Evolutionary conservation across 2,329 filamentous ascomycete species (phyloP).

Genomic region (Didymella pomorum): DNA sequence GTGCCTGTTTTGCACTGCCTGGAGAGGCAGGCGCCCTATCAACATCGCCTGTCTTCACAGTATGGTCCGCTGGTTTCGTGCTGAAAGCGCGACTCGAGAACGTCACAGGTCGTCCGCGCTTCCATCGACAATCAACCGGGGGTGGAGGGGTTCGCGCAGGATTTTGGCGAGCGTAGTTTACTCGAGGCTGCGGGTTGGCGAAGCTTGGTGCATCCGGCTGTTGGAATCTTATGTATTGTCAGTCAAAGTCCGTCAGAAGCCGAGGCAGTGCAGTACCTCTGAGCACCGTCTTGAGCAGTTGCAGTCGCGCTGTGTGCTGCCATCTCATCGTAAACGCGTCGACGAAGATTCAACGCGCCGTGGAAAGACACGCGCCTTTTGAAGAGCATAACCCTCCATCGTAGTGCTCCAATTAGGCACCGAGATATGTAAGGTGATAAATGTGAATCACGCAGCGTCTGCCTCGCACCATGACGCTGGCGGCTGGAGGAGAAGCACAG

Average conservation of each 20-base stretch:
- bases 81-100: slow-evolving; percentile 19
- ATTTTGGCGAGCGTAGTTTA: slow-evolving; percentile 16
- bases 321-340: slow-evolving; percentile 29
- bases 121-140: slow-evolving; percentile 27
- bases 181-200: not conserved
- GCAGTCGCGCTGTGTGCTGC: slow-evolving; percentile 12
- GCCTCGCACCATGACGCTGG: slow-evolving; percentile 29
- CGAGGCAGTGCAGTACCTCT: not conserved
- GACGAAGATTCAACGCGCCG: slow-evolving; percentile 32
- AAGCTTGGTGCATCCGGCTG: not conserved
- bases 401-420: slow-evolving; percentile 45
- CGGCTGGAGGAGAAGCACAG: slow-evolving; percentile 6
- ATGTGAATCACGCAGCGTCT: slow-evolving; percentile 23
- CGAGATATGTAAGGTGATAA: slow-evolving; percentile 22
- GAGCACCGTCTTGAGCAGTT: not conserved
- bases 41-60: not conserved
- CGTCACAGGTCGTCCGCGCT: slow-evolving; percentile 29
- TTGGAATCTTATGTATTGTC: not conserved
- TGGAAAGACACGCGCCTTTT: slow-evolving; percentile 38
- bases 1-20: not conserved
- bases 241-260: not conserved
- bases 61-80: slow-evolving; percentile 1
- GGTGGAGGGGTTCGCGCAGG: slow-evolving; percentile 13
- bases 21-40: no score
- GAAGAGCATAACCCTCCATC: slow-evolving; percentile 49